These are phyloP conservation scores for Misopates orontium DNA, from an alignment of 257 asterid species.

Conservation along the genomic window DNA sequence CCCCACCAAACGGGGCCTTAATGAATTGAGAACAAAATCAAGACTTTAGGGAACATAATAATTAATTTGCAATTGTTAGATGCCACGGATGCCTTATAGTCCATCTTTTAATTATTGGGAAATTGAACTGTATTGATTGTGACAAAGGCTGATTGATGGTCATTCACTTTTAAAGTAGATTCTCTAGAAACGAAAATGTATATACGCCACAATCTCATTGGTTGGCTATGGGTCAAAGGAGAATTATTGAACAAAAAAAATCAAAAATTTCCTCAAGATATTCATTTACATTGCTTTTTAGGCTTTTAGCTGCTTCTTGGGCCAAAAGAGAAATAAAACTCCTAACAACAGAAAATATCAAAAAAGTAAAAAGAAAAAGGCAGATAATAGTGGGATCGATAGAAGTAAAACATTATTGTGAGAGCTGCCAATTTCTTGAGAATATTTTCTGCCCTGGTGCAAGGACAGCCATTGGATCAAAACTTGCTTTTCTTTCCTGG, in stretches of 20 bases:
- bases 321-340: background rate
- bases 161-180: constrained; percentile 29
- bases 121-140: constrained; percentile 40
- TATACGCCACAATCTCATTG: constrained; percentile 29
- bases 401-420: constrained; percentile 2
- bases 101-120: constrained; percentile 38
- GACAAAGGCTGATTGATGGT: constrained; percentile 34
- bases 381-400: background rate
- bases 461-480: constrained; percentile 88
- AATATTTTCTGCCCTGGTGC: constrained; percentile 93
- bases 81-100: constrained; percentile 27
- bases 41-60: constrained; percentile 24
- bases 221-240: background rate
- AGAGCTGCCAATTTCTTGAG: constrained; percentile 54
- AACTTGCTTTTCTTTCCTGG: constrained; percentile 54
- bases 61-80: constrained; percentile 18
- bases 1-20: background rate
- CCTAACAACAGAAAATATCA: too few species aligned
- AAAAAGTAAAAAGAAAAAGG: background rate
- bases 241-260: constrained; percentile 29
- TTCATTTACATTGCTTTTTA: constrained; percentile 75
- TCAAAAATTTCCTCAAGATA: constrained; percentile 40
- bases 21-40: background rate
- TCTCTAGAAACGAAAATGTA: constrained; percentile 14
- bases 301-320: constrained; percentile 29